These are phyloP conservation scores for Dactylellina drechsleri DNA, from an alignment of 2,329 filamentous ascomycete species.

Conservation along the genomic window DNA sequence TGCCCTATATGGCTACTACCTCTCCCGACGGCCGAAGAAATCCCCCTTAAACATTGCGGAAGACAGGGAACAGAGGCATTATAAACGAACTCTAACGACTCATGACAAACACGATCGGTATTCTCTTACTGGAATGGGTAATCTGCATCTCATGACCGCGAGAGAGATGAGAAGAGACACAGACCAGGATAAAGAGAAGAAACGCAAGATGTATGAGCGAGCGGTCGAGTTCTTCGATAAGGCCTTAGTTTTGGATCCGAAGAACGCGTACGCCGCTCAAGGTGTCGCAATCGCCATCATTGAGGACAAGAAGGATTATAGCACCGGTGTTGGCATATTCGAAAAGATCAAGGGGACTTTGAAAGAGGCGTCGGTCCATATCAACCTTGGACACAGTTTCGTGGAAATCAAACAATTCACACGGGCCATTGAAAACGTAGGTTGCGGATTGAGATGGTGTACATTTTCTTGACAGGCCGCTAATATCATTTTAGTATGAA, in stretches of 20 bases:
- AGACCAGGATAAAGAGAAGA: slow-evolving; percentile 89
- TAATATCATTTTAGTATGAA: slow-evolving; percentile 73
- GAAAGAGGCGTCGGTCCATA: slow-evolving; percentile 84
- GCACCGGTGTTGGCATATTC: slow-evolving; percentile 84
- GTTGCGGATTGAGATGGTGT: slow-evolving; percentile 54
- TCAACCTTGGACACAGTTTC: slow-evolving; percentile 94
- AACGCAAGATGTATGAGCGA: slow-evolving; percentile 84
- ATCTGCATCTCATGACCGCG: slow-evolving; percentile 82
- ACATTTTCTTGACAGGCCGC: too few relatives aligned
- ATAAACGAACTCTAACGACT: slow-evolving; percentile 93
- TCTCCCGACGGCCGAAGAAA: slow-evolving; percentile 86
- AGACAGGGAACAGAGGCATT: slow-evolving; percentile 90
- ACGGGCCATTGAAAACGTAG: slow-evolving; percentile 84
- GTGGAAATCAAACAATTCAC: slow-evolving; percentile 88
- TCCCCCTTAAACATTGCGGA: slow-evolving; percentile 81
- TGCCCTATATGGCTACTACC: slow-evolving; percentile 92
- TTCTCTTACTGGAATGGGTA: slow-evolving; percentile 95
- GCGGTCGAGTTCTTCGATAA: slow-evolving; percentile 99
- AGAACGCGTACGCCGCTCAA: slow-evolving; percentile 95
- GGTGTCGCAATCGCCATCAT: slow-evolving; percentile 93
- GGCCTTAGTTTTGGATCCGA: slow-evolving; percentile 90
- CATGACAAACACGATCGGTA: slow-evolving; percentile 99
- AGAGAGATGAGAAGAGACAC: slow-evolving; percentile 93
- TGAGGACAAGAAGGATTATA: slow-evolving; percentile 91
- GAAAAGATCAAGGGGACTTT: slow-evolving; percentile 89